A percentile compares a stretch with the other conserved stretches of the same genome.
Evolutionary conservation across 768 basidiomycete genomes (phyloP).

Genomic region (Agrocybe chaxingu): DNA sequence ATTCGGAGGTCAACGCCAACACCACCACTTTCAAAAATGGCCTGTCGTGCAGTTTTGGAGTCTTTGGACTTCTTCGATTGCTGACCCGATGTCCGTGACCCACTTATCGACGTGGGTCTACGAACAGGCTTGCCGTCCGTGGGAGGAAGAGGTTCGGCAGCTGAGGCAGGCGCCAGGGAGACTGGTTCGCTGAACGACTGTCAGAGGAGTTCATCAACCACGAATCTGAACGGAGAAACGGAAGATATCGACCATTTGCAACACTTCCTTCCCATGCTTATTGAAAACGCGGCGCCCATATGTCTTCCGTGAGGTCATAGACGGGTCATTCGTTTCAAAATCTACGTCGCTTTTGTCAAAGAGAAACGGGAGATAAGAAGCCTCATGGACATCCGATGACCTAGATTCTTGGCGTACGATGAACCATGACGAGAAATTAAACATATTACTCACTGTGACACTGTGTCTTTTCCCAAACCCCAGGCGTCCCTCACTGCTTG

Average conservation of each 20-base stretch:
- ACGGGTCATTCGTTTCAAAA: too few relatives aligned
- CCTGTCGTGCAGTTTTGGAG: constrained; percentile 37
- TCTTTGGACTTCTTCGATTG: constrained; percentile 25
- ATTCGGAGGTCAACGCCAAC: constrained; percentile 51
- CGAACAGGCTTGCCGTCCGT: constrained; percentile 22
- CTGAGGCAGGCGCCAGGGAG: constrained; percentile 1
- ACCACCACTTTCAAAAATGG: constrained; percentile 42
- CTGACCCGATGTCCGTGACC: constrained; percentile 21
- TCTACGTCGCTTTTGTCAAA: constrained; percentile 31
- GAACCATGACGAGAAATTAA: not conserved
- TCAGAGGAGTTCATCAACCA: not conserved
- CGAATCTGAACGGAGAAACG: not conserved
- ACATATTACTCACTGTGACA: constrained; percentile 6
- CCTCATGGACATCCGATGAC: constrained; percentile 44
- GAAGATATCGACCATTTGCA: constrained; percentile 8
- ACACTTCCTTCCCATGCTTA: constrained; percentile 29
- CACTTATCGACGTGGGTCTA: constrained; percentile 24
- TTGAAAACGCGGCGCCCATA: constrained; percentile 52
- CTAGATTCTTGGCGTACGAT: constrained; percentile 10
- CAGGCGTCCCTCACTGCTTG: constrained; percentile 52
- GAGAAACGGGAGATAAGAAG: constrained; percentile 66
- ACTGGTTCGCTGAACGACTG: constrained; percentile 2
- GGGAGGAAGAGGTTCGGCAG: constrained; percentile 2
- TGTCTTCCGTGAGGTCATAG: not conserved
- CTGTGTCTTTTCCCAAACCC: constrained; percentile 26